These are phyloP conservation scores for Populus trichocarpa DNA, from an alignment of 441 rosid genomes.

Conservation along the genomic window DNA sequence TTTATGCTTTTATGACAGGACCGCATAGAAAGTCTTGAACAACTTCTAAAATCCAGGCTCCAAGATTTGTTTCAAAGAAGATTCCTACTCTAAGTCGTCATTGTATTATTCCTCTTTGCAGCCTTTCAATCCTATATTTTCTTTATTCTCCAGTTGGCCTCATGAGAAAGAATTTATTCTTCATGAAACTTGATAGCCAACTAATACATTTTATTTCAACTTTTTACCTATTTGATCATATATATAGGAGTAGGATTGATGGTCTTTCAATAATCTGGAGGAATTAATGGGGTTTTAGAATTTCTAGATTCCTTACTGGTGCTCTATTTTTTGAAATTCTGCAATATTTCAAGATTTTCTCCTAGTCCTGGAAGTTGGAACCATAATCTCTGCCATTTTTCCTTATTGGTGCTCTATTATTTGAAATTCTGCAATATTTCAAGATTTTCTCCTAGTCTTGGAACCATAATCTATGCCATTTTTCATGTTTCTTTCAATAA, in stretches of 20 bases:
- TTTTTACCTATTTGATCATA: constrained; percentile 33
- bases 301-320: too few relatives aligned
- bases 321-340: neutral
- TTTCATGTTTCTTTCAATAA: constrained; percentile 48
- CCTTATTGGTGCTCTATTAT: constrained; percentile 12
- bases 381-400: constrained; percentile 46
- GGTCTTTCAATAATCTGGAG: constrained; percentile 84
- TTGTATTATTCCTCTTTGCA: constrained; percentile 33
- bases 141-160: neutral
- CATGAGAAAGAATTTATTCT: neutral
- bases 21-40: constrained; percentile 68
- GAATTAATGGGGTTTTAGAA: constrained; percentile 60
- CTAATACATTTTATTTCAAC: neutral
- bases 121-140: neutral
- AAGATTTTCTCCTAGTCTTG: too few relatives aligned
- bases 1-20: constrained; percentile 48
- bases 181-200: neutral
- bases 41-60: constrained; percentile 69
- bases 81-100: constrained; percentile 77
- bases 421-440: neutral
- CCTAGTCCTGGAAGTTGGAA: too few relatives aligned
- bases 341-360: constrained; percentile 5
- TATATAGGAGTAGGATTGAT: constrained; percentile 90
- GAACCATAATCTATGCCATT: constrained; percentile 27
- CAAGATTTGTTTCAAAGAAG: constrained; percentile 70